Conservation (phyloP, 139 green algal genomes). For the Chlorella vulgaris region DNA sequence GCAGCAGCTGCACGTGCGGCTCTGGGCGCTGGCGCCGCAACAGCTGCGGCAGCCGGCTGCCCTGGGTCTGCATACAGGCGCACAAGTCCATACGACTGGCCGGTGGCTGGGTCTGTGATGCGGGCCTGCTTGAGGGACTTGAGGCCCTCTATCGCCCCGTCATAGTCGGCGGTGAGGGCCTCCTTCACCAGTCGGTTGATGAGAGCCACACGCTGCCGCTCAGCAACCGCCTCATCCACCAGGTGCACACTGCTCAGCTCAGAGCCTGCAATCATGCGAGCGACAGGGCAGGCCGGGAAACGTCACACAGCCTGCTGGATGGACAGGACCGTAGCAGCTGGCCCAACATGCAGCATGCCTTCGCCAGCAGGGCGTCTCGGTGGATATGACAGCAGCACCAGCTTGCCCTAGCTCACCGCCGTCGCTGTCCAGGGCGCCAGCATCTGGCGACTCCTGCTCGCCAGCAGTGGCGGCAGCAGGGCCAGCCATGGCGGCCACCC, state of each 20-base stretch:
- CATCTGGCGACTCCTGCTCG: background rate
- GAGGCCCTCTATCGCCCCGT: conserved; percentile 47
- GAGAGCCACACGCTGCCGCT: conserved; percentile 37
- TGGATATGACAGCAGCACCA: too few species aligned
- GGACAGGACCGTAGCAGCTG: background rate
- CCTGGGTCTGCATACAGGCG: conserved; percentile 44
- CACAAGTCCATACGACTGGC: conserved; percentile 38
- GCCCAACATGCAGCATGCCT: background rate
- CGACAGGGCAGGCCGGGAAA: background rate
- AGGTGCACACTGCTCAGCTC: conserved; percentile 34
- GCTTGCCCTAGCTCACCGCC: conserved; percentile 32
- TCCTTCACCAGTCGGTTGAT: conserved; percentile 41
- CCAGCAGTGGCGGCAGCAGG: background rate
- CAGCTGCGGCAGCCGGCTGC: background rate
- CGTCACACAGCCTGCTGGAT: background rate
- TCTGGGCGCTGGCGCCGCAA: background rate
- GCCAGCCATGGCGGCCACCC: background rate
- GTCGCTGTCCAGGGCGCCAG: conserved; percentile 19
- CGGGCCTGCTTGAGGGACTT: conserved; percentile 41
- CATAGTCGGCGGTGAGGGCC: conserved; percentile 33
- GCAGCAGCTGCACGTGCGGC: background rate
- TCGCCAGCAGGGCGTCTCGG: background rate
- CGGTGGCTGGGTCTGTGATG: conserved; percentile 39
- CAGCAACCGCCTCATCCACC: conserved; percentile 26
- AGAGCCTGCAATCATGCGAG: background rate